phyloP scores from a whole-genome alignment of 2,329 filamentous ascomycete species.

The Talaromyces sp. region DNA sequence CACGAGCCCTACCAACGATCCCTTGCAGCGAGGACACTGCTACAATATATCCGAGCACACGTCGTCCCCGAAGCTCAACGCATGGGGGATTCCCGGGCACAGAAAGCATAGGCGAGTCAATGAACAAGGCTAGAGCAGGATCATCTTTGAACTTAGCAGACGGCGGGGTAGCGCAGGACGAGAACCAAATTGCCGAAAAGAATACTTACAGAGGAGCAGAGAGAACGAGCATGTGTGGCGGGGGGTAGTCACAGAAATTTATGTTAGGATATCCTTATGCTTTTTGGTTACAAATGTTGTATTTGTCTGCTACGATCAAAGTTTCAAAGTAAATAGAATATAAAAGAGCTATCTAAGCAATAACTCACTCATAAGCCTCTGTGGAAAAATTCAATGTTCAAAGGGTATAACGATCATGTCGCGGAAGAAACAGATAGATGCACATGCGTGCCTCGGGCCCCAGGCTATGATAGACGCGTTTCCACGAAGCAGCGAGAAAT shows the following conservation, averaged over 20 bases:
- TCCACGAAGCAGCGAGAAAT: neutral
- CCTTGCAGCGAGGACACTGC: conserved; percentile 28
- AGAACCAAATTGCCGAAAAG: conserved; percentile 14
- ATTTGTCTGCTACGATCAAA: neutral
- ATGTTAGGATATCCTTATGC: neutral
- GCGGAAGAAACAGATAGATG: no score
- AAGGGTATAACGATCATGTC: no score
- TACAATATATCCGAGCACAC: conserved; percentile 29
- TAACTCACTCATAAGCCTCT: no score
- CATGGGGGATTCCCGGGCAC: conserved; percentile 17
- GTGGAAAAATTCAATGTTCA: no score
- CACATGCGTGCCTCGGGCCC: neutral
- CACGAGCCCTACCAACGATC: conserved; percentile 17
- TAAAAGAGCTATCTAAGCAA: neutral
- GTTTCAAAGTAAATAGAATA: neutral
- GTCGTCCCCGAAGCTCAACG: conserved; percentile 29
- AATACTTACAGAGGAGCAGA: conserved; percentile 27
- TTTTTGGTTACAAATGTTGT: neutral
- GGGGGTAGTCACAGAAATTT: neutral
- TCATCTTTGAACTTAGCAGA: conserved; percentile 22
- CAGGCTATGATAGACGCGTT: neutral
- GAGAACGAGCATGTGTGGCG: conserved; percentile 22
- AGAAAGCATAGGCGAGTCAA: conserved; percentile 22
- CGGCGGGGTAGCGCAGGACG: conserved; percentile 7
- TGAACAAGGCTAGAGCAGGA: conserved; percentile 21